Evolutionary conservation across 257 asterid genomes (phyloP).

Genomic region (Echites panduratus): DNA sequence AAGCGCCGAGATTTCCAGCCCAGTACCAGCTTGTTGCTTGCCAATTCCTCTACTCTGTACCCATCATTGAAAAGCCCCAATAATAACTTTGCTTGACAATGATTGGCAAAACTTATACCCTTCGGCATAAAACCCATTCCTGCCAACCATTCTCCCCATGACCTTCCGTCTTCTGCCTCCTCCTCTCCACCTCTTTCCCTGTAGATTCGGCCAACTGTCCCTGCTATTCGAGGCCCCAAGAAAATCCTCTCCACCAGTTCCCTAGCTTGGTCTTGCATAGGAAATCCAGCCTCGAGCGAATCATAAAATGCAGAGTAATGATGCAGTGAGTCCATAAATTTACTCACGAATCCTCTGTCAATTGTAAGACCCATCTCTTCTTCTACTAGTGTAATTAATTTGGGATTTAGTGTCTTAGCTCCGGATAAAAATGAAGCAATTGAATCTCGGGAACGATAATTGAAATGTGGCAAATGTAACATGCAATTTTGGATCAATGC

Average conservation of each 20-base stretch:
- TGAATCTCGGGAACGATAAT: constrained; percentile 51
- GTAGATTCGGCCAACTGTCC: constrained; percentile 49
- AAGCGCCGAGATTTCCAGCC: constrained; percentile 78
- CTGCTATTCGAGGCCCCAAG: constrained; percentile 52
- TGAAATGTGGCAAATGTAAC: constrained; percentile 71
- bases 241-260: constrained; percentile 63
- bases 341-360: constrained; percentile 52
- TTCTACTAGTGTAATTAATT: constrained; percentile 60
- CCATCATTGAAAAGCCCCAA: constrained; percentile 76
- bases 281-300: constrained; percentile 74
- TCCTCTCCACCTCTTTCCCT: constrained; percentile 7
- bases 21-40: constrained; percentile 49
- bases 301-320: constrained; percentile 63
- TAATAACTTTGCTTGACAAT: constrained; percentile 69
- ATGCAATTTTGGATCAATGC: constrained; percentile 60
- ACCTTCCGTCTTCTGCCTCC: constrained; percentile 24
- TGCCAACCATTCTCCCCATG: constrained; percentile 62
- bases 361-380: constrained; percentile 39
- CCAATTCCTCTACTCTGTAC: constrained; percentile 61
- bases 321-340: constrained; percentile 65
- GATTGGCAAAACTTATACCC: constrained; percentile 58
- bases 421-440: constrained; percentile 55
- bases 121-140: constrained; percentile 35
- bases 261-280: constrained; percentile 56
- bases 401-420: constrained; percentile 46